phyloP scores from a whole-genome alignment of 2,329 filamentous ascomycete genomes.

The Fusarium haematococcum region DNA sequence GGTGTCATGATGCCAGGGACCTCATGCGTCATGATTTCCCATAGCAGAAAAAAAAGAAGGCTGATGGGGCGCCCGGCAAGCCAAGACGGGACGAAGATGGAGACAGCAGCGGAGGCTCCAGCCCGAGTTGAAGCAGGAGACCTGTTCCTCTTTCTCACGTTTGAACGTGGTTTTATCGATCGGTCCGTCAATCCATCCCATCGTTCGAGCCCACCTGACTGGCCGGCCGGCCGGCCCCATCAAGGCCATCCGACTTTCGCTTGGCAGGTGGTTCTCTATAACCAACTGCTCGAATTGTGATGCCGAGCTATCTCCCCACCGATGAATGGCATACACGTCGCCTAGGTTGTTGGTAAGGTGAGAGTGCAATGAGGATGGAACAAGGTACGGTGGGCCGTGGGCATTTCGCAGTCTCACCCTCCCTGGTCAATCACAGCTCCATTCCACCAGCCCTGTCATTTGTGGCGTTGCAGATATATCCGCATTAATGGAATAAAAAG shows the following conservation, averaged over 20 bases:
- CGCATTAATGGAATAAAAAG: not conserved
- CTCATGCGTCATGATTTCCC: slow-evolving; percentile 28
- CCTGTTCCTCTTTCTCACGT: slow-evolving; percentile 13
- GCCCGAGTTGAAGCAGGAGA: slow-evolving; percentile 13
- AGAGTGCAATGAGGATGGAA: slow-evolving; percentile 3
- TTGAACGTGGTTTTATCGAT: slow-evolving; percentile 25
- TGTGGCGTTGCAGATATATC: slow-evolving; percentile 10
- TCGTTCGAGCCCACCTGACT: slow-evolving; percentile 31
- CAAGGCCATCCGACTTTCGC: slow-evolving; percentile 26
- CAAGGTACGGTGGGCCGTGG: slow-evolving; percentile 28
- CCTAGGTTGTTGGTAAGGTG: not conserved
- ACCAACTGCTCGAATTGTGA: not conserved
- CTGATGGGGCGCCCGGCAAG: slow-evolving; percentile 14
- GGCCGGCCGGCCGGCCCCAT: slow-evolving; percentile 28
- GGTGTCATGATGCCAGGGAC: slow-evolving; percentile 34
- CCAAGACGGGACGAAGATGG: slow-evolving; percentile 33
- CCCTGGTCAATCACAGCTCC: slow-evolving; percentile 20
- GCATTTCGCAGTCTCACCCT: slow-evolving; percentile 14
- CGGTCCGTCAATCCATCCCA: slow-evolving; percentile 37
- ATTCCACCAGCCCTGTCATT: slow-evolving; percentile 16
- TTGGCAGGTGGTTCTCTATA: slow-evolving; percentile 8
- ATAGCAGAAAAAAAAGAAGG: not conserved
- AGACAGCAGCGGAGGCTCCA: slow-evolving; percentile 21
- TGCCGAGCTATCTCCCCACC: slow-evolving; percentile 1
- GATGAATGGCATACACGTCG: slow-evolving; percentile 11